phyloP scores from a whole-genome alignment of 495 filamentous ascomycete genomes.

The Hyaloscypha finlandica region DNA sequence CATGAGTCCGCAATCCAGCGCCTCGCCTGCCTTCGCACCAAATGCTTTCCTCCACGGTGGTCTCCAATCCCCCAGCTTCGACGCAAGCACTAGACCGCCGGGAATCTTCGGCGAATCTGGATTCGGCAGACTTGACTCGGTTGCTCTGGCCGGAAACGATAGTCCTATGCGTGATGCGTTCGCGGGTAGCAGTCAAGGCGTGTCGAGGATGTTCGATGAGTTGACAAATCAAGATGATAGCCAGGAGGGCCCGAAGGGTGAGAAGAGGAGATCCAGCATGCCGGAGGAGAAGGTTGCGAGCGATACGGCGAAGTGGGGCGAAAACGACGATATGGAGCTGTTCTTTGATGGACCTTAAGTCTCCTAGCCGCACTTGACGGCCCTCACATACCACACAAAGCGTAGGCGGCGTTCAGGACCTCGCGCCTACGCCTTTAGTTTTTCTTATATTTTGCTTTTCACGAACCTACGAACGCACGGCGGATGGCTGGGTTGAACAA shows the following conservation, averaged over 20 bases:
- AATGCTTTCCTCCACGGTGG: slow-evolving; percentile 30
- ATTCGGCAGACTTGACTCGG: slow-evolving; percentile 31
- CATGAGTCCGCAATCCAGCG: slow-evolving; percentile 21
- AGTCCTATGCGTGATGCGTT: slow-evolving; percentile 29
- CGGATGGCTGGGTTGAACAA: not conserved
- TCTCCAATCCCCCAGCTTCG: slow-evolving; percentile 26
- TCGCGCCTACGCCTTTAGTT: not conserved
- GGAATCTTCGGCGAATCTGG: slow-evolving; percentile 30
- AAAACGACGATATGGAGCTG: slow-evolving; percentile 26
- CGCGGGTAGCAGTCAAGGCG: slow-evolving; percentile 41
- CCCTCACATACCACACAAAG: not conserved
- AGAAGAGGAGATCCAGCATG: slow-evolving; percentile 2
- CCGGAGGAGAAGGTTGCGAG: slow-evolving; percentile 11
- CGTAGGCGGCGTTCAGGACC: not conserved
- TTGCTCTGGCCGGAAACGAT: slow-evolving; percentile 21
- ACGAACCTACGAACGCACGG: not conserved
- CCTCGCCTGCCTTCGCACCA: slow-evolving; percentile 31
- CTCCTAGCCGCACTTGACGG: too few species aligned
- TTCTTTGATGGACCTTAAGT: slow-evolving; percentile 31
- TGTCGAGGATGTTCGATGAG: slow-evolving; percentile 53
- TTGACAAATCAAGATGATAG: slow-evolving; percentile 52
- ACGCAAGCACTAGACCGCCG: slow-evolving; percentile 16
- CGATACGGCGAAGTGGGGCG: slow-evolving; percentile 27
- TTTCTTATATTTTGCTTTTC: not conserved
- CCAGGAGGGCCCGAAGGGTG: slow-evolving; percentile 27